A percentile compares a stretch with the other conserved stretches of the same genome.
Conservation (phyloP, 129 eudicot genomes). For the Smallanthus sonchifolius region DNA sequence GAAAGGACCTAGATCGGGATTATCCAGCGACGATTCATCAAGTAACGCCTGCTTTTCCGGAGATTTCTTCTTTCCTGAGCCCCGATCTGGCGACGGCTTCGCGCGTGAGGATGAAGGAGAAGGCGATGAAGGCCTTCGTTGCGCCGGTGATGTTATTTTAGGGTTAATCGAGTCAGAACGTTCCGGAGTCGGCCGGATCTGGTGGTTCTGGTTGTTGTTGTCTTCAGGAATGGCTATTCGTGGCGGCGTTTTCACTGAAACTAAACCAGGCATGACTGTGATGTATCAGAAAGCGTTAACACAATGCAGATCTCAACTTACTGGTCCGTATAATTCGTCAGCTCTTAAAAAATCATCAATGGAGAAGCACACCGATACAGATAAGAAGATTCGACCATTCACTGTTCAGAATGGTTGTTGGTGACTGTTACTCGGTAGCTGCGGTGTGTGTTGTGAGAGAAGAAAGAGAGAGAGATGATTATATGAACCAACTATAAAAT, state of each 20-base stretch:
- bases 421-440: slow-evolving; percentile 32
- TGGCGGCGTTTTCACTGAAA: slow-evolving; percentile 81
- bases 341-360: background rate
- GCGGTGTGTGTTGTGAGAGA: slow-evolving; percentile 1
- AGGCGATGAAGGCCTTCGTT: slow-evolving; percentile 70
- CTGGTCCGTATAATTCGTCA: background rate
- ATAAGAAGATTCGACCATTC: slow-evolving; percentile 23
- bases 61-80: slow-evolving; percentile 85
- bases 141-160: slow-evolving; percentile 53
- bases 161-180: slow-evolving; percentile 46
- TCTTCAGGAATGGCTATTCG: slow-evolving; percentile 58
- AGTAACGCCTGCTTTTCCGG: slow-evolving; percentile 46
- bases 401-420: slow-evolving; percentile 6
- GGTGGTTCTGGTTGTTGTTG: slow-evolving; percentile 20
- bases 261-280: slow-evolving; percentile 71
- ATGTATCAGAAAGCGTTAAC: background rate
- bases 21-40: slow-evolving; percentile 72
- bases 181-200: slow-evolving; percentile 47
- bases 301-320: slow-evolving; percentile 13
- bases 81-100: slow-evolving; percentile 91
- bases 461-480: background rate
- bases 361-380: background rate
- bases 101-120: slow-evolving; percentile 95
- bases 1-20: slow-evolving; percentile 97
- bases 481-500: slow-evolving; percentile 23